Base-by-base conservation (phyloP, 2,329 filamentous ascomycete species). In the Ophiocordyceps camponoti-floridani region DNA sequence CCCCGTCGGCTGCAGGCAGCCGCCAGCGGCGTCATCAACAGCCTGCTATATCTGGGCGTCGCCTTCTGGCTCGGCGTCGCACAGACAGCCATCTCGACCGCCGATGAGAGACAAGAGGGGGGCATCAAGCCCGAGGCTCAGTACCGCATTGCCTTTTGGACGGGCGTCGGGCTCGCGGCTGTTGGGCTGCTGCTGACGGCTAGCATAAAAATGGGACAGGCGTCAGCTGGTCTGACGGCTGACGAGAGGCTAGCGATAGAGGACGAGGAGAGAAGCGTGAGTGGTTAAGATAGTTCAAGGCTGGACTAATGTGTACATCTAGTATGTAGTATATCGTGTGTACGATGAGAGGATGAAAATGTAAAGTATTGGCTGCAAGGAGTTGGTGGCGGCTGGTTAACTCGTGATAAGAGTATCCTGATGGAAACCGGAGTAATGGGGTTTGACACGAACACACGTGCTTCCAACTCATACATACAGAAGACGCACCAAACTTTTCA, bases 21-120 rank as follows among this genome's bases (percentile, higher is more conserved):
- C 0, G 83, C 82, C 0, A 81, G 82, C 1, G 82, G 77, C 0
- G 58, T 87, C 41, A 77, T 83, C 53, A 85, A 83, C 60, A 77
- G 74, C 42, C 61, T 85, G 2, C 56, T 86, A 28, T 82, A 84
- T 53, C 66, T 88, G 9, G 79, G 80, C 10, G 80, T 86, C 53
- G 79, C 81, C 1, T 68, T 87, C 44, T 77, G 78, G 62, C 66
- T 87, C 5, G 82, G 79, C 0, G 71, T 87, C 44, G 77, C 74
- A 1, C 83, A 88, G 56, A 69, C 87, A 11, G 67, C 67, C 11
- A 65, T 75, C 3, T 69, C 73, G 0, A 66, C 69, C 38, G 70
- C 70, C 18, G 61, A 60, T 35, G 44, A 53, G 35, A 42, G 48
- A 4, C 48, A 51, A 8, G 49, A 49, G 10, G 49, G 45, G 0